Evolutionary conservation across 306 rosid genomes (phyloP), one percentile per base, ranked within the genome.

Genomic region (Pyrus communis): DNA sequence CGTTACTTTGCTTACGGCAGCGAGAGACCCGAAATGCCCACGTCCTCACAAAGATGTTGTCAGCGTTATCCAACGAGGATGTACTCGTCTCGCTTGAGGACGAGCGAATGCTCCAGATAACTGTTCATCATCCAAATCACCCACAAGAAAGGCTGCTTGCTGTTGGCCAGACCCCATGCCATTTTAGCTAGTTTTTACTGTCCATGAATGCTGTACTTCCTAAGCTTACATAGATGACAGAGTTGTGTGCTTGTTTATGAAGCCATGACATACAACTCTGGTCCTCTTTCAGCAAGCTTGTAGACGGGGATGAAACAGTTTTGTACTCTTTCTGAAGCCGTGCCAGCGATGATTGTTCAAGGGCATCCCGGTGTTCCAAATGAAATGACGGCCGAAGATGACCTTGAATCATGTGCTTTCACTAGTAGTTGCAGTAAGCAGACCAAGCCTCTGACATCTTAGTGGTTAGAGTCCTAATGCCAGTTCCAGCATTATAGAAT

Each of bases 11-110:
- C 69, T 27, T 63, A 80, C 22, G 11, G 5, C 55, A 55, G 97
- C 82, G 87, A 52, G 91, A 90, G 75, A 90, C 85, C 17, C 61
- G 81, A 0, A 76, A 67, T 18, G 82, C 82, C 0, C 91, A 91
- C 80, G 75, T 91, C 17, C 77, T 95, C 77, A 78, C 71, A 54
- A 85, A 88, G 5, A 79, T 79, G 51, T 87, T 91, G 57, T 96
- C 91, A 2, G 91, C 90, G 4, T 88, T 87, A 80, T 18, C 25
- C 11, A 22, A 86, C 71, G 96, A 94, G 70, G 96, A 91, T 65
- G 91, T 90, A 43, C 85, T 91, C 45, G 86, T 94, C 21, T 88
- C 86, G 86, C 98, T 94, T 59, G 89, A 87, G 51, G 97, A 91
- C 7, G 89, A 85, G 6, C 82, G 95, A 66, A 71, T 91, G 66